Base-by-base conservation (phyloP, 495 filamentous ascomycete genomes). In the Poronia punctata region DNA sequence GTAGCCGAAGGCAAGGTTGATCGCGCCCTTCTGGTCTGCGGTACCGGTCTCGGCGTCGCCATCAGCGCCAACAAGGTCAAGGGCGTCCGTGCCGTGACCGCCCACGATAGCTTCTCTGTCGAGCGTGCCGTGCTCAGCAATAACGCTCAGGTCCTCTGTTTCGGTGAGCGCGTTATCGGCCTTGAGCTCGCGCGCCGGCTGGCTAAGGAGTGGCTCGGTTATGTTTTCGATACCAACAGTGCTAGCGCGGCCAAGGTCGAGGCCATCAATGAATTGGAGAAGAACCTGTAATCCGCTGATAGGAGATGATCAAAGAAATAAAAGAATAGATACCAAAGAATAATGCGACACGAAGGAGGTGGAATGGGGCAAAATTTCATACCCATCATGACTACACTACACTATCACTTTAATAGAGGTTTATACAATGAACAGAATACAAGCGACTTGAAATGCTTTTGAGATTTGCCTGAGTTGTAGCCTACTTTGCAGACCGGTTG, bases 11-110 rank as follows among this genome's bases (percentile, higher is more conserved):
- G 86, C 52, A 67, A 78, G 59, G 78, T 72, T 14, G 86, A 93
- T 61, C 79, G 86, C 23, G 86, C 84, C 2, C 72, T 93, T 29
- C 74, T 90, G 52, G 87, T 93, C 68, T 93, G 86, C 65, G 86
- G 86, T 8, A 93, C 86, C 4, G 86, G 86, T 2, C 72, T 93
- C 19, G 86, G 86, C 4, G 86, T 93, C 7, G 86, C 86, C 45
- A 93, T 93, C 59, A 64, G 75, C 16, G 86, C 86, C 56, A 93
- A 93, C 70, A 90, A 90, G 61, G 83, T 90, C 40, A 83, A 79
- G 38, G 86, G 86, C 12, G 79, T 93, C 47, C 72, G 86, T 28
- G 86, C 86, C 14, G 86, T 93, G 23, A 93, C 86, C 22, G 86
- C 86, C 6, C 86, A 93, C 64, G 86, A 93, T 62, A 78, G 78